These are phyloP conservation scores for Calonectria fujianensis DNA, from an alignment of 2,329 filamentous ascomycete species.

Conservation along the genomic window DNA sequence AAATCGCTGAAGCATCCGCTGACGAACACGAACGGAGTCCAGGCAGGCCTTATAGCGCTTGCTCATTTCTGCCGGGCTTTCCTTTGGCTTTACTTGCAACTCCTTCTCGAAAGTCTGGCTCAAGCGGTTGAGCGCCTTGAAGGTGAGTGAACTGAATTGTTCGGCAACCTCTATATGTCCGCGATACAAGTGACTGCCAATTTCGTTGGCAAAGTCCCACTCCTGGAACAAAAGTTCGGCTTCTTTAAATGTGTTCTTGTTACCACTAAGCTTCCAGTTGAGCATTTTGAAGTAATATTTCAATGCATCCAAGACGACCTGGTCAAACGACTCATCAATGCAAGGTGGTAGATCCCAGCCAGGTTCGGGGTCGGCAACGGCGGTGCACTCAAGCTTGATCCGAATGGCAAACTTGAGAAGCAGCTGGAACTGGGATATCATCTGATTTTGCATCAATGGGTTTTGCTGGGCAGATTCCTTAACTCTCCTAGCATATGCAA, in stretches of 20 bases:
- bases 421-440: slow-evolving; percentile 97
- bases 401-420: slow-evolving; percentile 92
- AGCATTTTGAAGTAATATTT: slow-evolving; percentile 99
- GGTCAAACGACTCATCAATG: slow-evolving; percentile 97
- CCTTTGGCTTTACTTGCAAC: slow-evolving; percentile 87
- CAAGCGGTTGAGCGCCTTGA: slow-evolving; percentile 91
- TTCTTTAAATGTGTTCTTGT: slow-evolving; percentile 99
- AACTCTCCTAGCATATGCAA: slow-evolving; percentile 95
- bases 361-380: slow-evolving; percentile 88
- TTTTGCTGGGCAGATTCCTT: slow-evolving; percentile 95
- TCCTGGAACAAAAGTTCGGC: slow-evolving; percentile 97
- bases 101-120: slow-evolving; percentile 95
- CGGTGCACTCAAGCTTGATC: slow-evolving; percentile 92
- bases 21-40: slow-evolving; percentile 95
- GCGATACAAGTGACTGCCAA: slow-evolving; percentile 91
- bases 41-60: slow-evolving; percentile 97
- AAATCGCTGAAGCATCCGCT: slow-evolving; percentile 97
- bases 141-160: slow-evolving; percentile 95
- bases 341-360: slow-evolving; percentile 97
- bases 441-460: slow-evolving; percentile 95
- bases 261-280: slow-evolving; percentile 97
- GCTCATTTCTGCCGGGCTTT: slow-evolving; percentile 91
- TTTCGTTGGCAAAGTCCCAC: slow-evolving; percentile 97
- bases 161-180: slow-evolving; percentile 98
- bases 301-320: slow-evolving; percentile 91